Base-by-base conservation (phyloP, 2,329 filamentous ascomycete genomes). In the Aspergillus sp. region DNA sequence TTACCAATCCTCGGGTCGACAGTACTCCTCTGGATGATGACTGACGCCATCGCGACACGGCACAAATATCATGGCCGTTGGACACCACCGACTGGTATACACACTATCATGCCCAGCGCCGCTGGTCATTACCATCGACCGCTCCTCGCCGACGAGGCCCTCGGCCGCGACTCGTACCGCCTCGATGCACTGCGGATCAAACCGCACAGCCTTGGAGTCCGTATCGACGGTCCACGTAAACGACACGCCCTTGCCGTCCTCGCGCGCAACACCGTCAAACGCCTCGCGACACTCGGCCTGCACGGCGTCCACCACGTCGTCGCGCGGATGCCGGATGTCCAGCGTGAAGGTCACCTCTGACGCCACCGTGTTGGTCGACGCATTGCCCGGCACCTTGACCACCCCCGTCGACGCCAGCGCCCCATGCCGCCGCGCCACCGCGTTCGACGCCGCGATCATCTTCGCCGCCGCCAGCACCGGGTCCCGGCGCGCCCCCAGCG, bases 281-380 rank as follows among this genome's bases (percentile, higher is more conserved):
- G 82, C 79, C 1, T 62, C 56, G 44, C 77, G 77, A 23, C 87
- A 75, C 32, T 78, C 73, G 1, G 75, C 66, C 58, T 86, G 83
- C 38, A 88, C 76, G 4, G 71, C 66, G 3, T 79, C 72, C 1
- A 88, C 77, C 1, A 76, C 79, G 10, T 69, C 69, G 63, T 88
- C 81, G 4, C 76, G 70, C 13, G 74, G 78, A 2, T 82, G 78
- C 14, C 87, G 80, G 47, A 89, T 81, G 60, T 89, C 87, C 5
- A 89, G 76, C 7, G 79, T 83, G 64, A 89, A 88, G 14, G 75
- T 73, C 5, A 88, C 86, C 38, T 74, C 70, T 2, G 84, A 84
- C 0, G 86, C 83, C 1, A 89, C 81, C 0, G 86, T 89, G 66
- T 89, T 89, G 1, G 84, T 87, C 43, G 79, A 83, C 2, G 85